These are phyloP conservation scores for Filobasidium wieringae DNA, from an alignment of 768 basidiomycete species.

Conservation along the genomic window DNA sequence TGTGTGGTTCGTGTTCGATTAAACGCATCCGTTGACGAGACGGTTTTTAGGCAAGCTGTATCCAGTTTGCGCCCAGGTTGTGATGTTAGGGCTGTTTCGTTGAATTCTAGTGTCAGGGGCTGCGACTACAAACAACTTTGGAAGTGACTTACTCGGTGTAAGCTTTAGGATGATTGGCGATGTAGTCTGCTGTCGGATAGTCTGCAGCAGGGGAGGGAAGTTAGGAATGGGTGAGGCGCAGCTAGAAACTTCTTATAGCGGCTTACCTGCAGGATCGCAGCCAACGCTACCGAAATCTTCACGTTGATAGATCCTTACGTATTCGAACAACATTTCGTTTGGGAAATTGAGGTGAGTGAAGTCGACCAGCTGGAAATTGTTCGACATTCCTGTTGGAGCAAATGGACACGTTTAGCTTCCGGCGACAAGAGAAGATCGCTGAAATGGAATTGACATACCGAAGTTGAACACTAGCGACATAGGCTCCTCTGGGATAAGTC, in stretches of 20 bases:
- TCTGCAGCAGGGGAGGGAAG: too few species aligned
- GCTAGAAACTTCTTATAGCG: too few species aligned
- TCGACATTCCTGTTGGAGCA: slow-evolving; percentile 7
- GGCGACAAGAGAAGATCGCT: too few species aligned
- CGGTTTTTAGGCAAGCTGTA: slow-evolving; percentile 52
- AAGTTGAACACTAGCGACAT: slow-evolving; percentile 76
- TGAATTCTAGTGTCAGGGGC: not conserved
- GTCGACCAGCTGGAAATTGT: slow-evolving; percentile 29
- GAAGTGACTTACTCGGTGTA: slow-evolving; percentile 47
- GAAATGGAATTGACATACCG: slow-evolving; percentile 51
- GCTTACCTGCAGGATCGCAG: slow-evolving; percentile 68
- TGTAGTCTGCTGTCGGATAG: slow-evolving; percentile 67
- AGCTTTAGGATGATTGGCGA: slow-evolving; percentile 46
- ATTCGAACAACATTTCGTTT: slow-evolving; percentile 70
- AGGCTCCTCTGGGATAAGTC: slow-evolving; percentile 71
- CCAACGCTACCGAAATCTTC: slow-evolving; percentile 54
- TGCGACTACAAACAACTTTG: not conserved
- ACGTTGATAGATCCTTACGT: slow-evolving; percentile 58
- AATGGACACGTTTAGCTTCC: slow-evolving; percentile 32
- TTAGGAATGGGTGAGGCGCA: too few species aligned
- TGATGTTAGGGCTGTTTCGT: slow-evolving; percentile 7
- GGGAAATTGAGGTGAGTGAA: slow-evolving; percentile 53
- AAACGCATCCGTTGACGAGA: slow-evolving; percentile 21
- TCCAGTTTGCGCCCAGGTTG: slow-evolving; percentile 47
- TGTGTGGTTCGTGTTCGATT: too few species aligned